Evolutionary conservation across 1,284 basidiomycete species (phyloP).

Genomic region (Somion occarium): DNA sequence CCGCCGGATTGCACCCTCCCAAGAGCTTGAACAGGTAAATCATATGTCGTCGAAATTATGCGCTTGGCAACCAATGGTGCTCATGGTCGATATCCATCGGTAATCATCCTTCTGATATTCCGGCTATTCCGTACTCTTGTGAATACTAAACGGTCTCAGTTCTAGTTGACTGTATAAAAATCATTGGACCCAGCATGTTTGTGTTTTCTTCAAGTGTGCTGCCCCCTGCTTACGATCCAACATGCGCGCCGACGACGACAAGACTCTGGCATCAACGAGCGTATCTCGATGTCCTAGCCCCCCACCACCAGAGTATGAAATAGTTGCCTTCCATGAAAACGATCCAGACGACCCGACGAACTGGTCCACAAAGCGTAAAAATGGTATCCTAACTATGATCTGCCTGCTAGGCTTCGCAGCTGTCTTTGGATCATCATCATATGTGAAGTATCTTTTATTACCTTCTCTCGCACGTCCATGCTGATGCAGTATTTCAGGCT

Average conservation of each 20-base stretch:
- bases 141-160: no score
- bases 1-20: no score
- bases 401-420: slow-evolving; percentile 15
- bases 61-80: no score
- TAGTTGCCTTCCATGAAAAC: slow-evolving; percentile 27
- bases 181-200: no score
- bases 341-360: slow-evolving; percentile 33
- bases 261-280: background rate
- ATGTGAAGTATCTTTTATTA: slow-evolving; percentile 18
- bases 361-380: slow-evolving; percentile 25
- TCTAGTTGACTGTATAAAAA: no score
- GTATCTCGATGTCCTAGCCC: background rate
- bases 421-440: slow-evolving; percentile 19
- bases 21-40: no score
- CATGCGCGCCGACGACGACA: background rate
- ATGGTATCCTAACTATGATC: slow-evolving; percentile 16
- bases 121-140: no score
- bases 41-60: no score
- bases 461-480: background rate
- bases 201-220: no score
- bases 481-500: background rate
- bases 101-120: no score
- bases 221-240: background rate
- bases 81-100: no score
- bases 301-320: slow-evolving; percentile 9